A percentile compares a stretch with the other conserved stretches of the same genome.
Conservation (phyloP, 1,284 basidiomycete genomes). For the Apiotrichum domesticum region DNA sequence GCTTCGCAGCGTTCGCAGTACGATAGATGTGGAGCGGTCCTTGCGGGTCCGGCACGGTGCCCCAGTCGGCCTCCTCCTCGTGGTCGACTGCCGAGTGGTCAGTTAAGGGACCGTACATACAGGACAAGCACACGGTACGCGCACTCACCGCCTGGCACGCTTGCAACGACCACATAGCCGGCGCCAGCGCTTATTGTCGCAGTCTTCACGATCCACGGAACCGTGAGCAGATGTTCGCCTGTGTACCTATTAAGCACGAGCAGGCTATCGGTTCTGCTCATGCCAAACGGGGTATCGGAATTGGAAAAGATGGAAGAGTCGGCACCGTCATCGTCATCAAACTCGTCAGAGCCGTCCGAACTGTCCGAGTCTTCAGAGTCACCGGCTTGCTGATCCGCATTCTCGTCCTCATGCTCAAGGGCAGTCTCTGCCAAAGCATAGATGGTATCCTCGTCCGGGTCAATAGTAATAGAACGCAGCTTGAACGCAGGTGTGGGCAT, state of each 20-base stretch:
- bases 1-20: slow-evolving; percentile 1
- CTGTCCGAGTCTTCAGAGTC: too few species aligned
- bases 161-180: slow-evolving; percentile 4
- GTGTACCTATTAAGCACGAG: slow-evolving; percentile 8
- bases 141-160: background rate
- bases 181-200: slow-evolving; percentile 1
- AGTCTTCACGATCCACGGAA: background rate
- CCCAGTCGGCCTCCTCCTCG: background rate
- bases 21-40: slow-evolving; percentile 1
- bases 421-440: slow-evolving; percentile 5
- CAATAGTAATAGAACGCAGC: slow-evolving; percentile 1
- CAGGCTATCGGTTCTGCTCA: background rate
- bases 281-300: too few species aligned
- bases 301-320: too few species aligned
- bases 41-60: background rate
- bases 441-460: slow-evolving; percentile 3
- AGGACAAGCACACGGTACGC: background rate
- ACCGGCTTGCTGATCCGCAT: too few species aligned
- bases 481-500: slow-evolving; percentile 4
- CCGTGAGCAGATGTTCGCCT: slow-evolving; percentile 2
- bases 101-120: background rate
- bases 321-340: too few species aligned
- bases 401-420: background rate
- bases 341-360: too few species aligned
- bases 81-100: background rate